A percentile compares a stretch with the other conserved stretches of the same genome.
phyloP scores from a whole-genome alignment of 2,329 filamentous ascomycete species.

The Pseudogymnoascus verrucosus region DNA sequence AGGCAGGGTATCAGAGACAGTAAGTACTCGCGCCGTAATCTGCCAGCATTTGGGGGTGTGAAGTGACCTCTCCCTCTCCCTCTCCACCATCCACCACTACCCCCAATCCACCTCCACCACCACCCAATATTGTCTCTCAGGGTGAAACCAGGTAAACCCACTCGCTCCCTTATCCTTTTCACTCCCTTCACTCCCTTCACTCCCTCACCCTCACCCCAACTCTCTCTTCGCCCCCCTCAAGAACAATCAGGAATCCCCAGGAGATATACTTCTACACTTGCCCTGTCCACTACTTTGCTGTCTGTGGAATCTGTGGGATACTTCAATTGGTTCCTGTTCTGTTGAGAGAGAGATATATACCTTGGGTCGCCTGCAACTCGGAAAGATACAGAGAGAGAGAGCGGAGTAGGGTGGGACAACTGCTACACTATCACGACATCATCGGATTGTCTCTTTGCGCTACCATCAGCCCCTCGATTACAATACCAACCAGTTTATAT shows the following conservation, averaged over 20 bases:
- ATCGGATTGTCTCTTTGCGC: not conserved
- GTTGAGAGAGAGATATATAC: not conserved
- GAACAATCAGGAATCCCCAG: not conserved
- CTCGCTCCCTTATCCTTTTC: not conserved
- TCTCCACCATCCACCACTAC: not conserved
- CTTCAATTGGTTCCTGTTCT: not conserved
- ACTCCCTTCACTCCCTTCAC: not conserved
- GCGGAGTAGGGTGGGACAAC: not conserved
- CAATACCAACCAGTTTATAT: not conserved
- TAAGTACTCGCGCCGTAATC: not conserved
- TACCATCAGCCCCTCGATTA: not conserved
- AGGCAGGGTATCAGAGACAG: not conserved
- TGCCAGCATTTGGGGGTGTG: not conserved
- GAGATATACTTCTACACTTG: not conserved
- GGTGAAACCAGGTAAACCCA: slow-evolving; percentile 3
- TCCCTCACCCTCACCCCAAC: not conserved
- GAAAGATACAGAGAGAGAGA: not conserved
- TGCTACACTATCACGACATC: slow-evolving; percentile 3
- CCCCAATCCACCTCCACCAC: too few species aligned
- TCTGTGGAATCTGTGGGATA: not conserved
- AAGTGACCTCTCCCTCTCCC: not conserved
- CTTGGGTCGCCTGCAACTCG: not conserved
- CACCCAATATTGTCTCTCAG: slow-evolving; percentile 2
- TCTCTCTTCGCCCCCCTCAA: not conserved
- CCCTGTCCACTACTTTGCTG: not conserved